Percentiles rank a stretch among this genome's conserved stretches.
Conservation (phyloP, 495 filamentous ascomycete species). For the Hypoxylon lienhwacheense region DNA sequence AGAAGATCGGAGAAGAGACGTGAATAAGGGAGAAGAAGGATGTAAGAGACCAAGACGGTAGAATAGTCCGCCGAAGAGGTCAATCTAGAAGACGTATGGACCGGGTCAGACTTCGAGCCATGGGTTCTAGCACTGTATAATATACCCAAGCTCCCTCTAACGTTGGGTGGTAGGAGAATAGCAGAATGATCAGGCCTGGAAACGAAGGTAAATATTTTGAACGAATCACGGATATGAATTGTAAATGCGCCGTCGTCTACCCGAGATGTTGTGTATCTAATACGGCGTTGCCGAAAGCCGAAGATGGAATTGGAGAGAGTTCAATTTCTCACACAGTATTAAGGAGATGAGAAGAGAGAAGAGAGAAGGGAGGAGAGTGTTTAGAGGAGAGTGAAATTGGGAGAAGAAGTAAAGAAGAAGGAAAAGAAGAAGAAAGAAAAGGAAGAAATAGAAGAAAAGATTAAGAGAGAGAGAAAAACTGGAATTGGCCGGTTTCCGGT, state of each 20-base stretch:
- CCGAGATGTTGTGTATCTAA: too few species aligned
- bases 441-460: not conserved
- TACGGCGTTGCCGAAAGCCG: too few species aligned
- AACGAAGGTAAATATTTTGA: too few species aligned
- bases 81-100: conserved; percentile 10
- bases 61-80: conserved; percentile 14
- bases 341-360: not conserved
- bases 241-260: too few species aligned
- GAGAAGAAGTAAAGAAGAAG: not conserved
- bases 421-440: not conserved
- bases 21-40: not conserved
- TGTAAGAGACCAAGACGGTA: not conserved
- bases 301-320: too few species aligned
- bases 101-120: conserved; percentile 29
- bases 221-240: too few species aligned
- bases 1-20: too few species aligned
- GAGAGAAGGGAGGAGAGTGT: not conserved
- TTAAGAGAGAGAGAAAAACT: not conserved
- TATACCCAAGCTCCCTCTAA: too few species aligned
- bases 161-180: conserved; percentile 13
- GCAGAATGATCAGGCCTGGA: too few species aligned
- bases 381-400: not conserved
- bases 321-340: too few species aligned
- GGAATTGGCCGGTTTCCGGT: too few species aligned
- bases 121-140: conserved; percentile 2